Evolutionary conservation across 2,329 filamentous ascomycete species (phyloP), one percentile per base, ranked within the genome.

Genomic region (Alternaria infectoria): DNA sequence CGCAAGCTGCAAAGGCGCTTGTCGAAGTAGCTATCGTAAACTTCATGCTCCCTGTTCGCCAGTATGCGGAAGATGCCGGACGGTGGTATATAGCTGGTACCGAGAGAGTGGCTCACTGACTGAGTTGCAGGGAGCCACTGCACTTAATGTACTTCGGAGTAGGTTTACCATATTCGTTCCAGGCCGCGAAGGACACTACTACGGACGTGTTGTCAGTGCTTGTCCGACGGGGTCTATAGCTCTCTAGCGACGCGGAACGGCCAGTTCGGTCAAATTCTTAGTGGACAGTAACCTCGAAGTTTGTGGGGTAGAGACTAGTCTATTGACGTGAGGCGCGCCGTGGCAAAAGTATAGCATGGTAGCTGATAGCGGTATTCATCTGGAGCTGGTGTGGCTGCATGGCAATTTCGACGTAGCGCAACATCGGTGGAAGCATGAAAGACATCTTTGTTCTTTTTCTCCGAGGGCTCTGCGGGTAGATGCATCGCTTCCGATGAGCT

Each of bases 11-110:
- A 17, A 60, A 40, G 13, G 51, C 57, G 58, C 59, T 52, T 47
- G 61, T 15, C 13, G 54, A 59, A 59, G 56, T 21, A 63, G 43
- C 43, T 51, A 30, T 36, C 26, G 46, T 9, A 26, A 66, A 26
- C 49, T 50, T 64, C 66, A 66, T 68, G 21, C 52, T 59, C 25
- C 40, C 54, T 47, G 28, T 51, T 26, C 32, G 57, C 58, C 55
- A 28, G 23, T 43, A 7, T 40, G 17, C 57, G 25, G 23, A 30
- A 57, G 47, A 17, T 40, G 28, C 43, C 47, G 54, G 15, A 43
- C n/a, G 43, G 36, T 21, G 25, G 26, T 15, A 49, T 19, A 30
- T 46, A 25, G 13, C 40, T 47, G 36, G 49, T 61, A 58, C 54
- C 61, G 50, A 61, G 36, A 44, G 19, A 36, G 49, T 46, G 57